Evolutionary conservation across 2,329 filamentous ascomycete species (phyloP), one percentile per base, ranked within the genome.

Genomic region (Diaporthe destruens): DNA sequence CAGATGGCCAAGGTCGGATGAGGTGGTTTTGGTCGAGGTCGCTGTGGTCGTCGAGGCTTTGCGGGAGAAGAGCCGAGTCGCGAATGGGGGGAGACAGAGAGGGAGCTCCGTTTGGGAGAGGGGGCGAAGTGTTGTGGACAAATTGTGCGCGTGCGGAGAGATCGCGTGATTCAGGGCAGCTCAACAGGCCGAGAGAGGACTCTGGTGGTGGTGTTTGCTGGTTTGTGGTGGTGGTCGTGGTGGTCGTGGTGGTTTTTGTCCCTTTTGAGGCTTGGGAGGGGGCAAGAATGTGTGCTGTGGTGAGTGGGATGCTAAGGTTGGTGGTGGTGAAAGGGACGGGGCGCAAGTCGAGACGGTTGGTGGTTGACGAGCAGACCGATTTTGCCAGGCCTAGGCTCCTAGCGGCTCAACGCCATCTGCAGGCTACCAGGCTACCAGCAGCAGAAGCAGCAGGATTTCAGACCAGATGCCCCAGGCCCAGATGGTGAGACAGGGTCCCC

Each of bases 361-460:
- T n/a, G 61, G 29, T 44, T 29, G 29, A 39, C 61, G 29, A 66
- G 32, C 61, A 39, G 44, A 49, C 44, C 32, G 16, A 53, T 53
- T 66, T 66, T 66, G 61, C 61, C 32, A 66, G 61, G 61, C 61
- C 47, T 39, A n/a, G 61, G 32, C 32, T 34, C 47, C 47, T 66
- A 66, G 61, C 61, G 61, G 61, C 61, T 66, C 47, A 66, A 39
- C n/a, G 32, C 61, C 61, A 66, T 29, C 61, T 65, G 44, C 61
- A 65, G 61, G 29, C 61, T 65, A 34, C 44, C 61, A 65, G 61
- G 29, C 61, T 65, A 23, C 44, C 7, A 47, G 44, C 44, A 47
- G 36, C 42, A 61, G 56, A 59, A 42, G 56, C 36, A 23, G 23
- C 23, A 32, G 56, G 36, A 39, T 29, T 29, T 29, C 29, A 39